Evolutionary conservation across 352 stramenopile species (phyloP), one percentile per base, ranked within the genome.

Genomic region (Pythium rishiriense): DNA sequence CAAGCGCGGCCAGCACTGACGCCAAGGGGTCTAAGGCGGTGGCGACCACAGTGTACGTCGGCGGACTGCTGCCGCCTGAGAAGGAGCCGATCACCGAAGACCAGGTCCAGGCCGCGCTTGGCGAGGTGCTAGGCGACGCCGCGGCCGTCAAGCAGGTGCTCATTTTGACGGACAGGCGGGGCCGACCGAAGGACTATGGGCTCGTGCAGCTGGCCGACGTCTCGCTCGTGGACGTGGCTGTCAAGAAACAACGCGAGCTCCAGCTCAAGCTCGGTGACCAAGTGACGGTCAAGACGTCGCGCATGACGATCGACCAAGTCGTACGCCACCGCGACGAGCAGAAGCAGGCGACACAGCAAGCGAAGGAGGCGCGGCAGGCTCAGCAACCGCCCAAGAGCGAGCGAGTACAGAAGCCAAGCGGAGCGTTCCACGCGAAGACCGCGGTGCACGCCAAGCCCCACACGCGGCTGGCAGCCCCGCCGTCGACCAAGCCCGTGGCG

Each of bases 111-210:
- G 11, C 39, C 0, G 68, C 70, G 17, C 69, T 90, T n/a, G 58
- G 75, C 10, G 68, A 79, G 28, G 67, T 74, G 4, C 66, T 90
- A 42, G 69, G 76, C 24, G 63, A 53, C 15, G 75, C 66, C 37
- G 12, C 37, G 2, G 58, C 71, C 1, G 68, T 89, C 17, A 78
- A 67, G 35, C 74, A 74, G 19, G 74, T 83, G 39, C 75, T 72
- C 11, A 86, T 89, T 33, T 58, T 89, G 46, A 83, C 74, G 10
- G 82, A 88, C 52, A 76, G 75, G n/a, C 71, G 76, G 24, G 78
- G 78, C 0, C 79, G 77, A n/a, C 68, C 78, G 6, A 91, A 91
- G 53, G 81, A 89, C 49, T 89, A 89, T 41, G 82, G 70, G 1
- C 75, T 91, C 3, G 75, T 91, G n/a, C 68, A 87, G 51, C 39